phyloP scores from a whole-genome alignment of 768 basidiomycete genomes.

The Podaxis sp. region DNA sequence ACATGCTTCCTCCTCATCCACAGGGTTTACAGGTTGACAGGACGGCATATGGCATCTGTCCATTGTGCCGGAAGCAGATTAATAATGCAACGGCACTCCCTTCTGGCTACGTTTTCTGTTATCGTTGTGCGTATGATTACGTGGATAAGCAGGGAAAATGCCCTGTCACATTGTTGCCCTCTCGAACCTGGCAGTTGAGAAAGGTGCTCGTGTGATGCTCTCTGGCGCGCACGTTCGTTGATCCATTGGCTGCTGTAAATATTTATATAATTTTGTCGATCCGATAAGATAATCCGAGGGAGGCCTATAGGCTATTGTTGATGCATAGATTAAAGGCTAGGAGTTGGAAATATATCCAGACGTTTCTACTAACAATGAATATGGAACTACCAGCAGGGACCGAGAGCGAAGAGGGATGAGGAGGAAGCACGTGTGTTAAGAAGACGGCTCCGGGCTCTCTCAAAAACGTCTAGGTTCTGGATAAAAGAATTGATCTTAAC shows the following conservation, averaged over 20 bases:
- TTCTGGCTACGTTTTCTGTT: conserved; percentile 94
- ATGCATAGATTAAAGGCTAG: background rate
- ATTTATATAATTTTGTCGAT: conserved; percentile 23
- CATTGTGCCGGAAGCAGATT: conserved; percentile 70
- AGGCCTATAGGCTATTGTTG: background rate
- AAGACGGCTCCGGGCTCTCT: background rate
- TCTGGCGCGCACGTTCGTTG: conserved; percentile 51
- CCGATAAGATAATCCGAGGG: conserved; percentile 14
- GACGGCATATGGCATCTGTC: conserved; percentile 77
- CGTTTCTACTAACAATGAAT: background rate
- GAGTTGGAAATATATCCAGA: background rate
- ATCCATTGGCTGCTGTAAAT: conserved; percentile 19
- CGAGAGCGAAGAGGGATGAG: background rate
- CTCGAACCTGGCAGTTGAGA: conserved; percentile 78
- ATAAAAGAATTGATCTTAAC: conserved; percentile 1
- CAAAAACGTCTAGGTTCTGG: background rate
- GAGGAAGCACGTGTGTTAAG: conserved; percentile 18
- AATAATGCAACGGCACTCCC: conserved; percentile 89
- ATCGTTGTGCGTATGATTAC: conserved; percentile 84
- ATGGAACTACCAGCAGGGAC: background rate
- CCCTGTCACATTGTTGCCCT: conserved; percentile 82
- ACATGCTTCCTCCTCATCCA: conserved; percentile 73
- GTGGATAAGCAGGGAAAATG: conserved; percentile 78
- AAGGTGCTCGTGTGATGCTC: conserved; percentile 74
- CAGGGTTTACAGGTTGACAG: conserved; percentile 64